These are phyloP conservation scores for Tricladium varicosporioides DNA, from an alignment of 2,329 filamentous ascomycete species.

Conservation along the genomic window DNA sequence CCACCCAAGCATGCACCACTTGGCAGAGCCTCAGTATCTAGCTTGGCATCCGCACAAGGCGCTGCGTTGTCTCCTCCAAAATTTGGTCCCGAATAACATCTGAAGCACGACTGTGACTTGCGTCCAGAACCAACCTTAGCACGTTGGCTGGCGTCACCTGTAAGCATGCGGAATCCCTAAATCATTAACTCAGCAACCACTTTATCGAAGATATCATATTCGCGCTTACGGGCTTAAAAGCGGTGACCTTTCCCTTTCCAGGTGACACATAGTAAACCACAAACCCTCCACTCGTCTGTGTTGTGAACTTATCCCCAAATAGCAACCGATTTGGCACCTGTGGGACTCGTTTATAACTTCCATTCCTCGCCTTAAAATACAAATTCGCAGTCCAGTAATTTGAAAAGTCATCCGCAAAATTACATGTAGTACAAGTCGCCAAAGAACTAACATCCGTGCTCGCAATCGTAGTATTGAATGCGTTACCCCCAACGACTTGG, in stretches of 20 bases:
- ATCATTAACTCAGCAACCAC: slow-evolving; percentile 53
- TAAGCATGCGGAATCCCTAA: slow-evolving; percentile 74
- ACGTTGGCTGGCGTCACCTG: slow-evolving; percentile 65
- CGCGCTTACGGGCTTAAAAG: slow-evolving; percentile 51
- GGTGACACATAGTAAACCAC: slow-evolving; percentile 37
- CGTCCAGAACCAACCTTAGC: slow-evolving; percentile 48
- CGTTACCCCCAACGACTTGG: slow-evolving; percentile 48
- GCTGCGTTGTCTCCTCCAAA: slow-evolving; percentile 49
- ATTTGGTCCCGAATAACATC: slow-evolving; percentile 43
- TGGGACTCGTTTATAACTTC: slow-evolving; percentile 54
- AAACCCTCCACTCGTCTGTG: slow-evolving; percentile 16
- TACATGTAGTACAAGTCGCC: slow-evolving; percentile 73
- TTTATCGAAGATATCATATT: background rate
- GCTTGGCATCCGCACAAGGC: slow-evolving; percentile 24
- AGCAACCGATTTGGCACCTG: slow-evolving; percentile 60
- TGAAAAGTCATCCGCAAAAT: slow-evolving; percentile 74
- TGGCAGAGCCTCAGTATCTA: slow-evolving; percentile 17
- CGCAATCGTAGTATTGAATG: slow-evolving; percentile 42
- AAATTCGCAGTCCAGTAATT: slow-evolving; percentile 78
- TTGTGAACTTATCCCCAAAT: slow-evolving; percentile 19
- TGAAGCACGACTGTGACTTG: slow-evolving; percentile 59
- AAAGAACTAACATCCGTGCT: slow-evolving; percentile 57
- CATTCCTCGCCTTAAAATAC: slow-evolving; percentile 67
- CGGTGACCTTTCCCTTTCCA: slow-evolving; percentile 62
- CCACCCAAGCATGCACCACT: slow-evolving; percentile 42